Conservation (phyloP, 2,329 filamentous ascomycete species). For the Xylariaceae sp. region DNA sequence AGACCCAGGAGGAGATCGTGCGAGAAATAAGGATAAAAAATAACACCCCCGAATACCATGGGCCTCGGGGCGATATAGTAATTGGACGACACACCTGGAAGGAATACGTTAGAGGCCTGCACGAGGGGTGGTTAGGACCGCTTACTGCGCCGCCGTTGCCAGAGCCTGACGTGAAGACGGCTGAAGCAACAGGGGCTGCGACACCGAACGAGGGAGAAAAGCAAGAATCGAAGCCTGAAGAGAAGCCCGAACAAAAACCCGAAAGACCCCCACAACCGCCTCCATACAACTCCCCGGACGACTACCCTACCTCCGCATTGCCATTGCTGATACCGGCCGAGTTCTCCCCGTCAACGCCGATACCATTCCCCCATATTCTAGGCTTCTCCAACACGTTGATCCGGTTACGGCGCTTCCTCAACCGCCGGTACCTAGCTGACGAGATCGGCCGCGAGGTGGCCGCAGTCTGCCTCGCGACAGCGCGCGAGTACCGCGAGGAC, state of each 20-base stretch:
- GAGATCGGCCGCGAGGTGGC: constrained; percentile 85
- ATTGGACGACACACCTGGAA: constrained; percentile 95
- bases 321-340: constrained; percentile 68
- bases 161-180: constrained; percentile 22
- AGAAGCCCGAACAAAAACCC: constrained; percentile 56
- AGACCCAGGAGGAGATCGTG: constrained; percentile 63
- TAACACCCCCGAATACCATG: constrained; percentile 71
- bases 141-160: constrained; percentile 61
- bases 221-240: constrained; percentile 42
- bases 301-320: constrained; percentile 69
- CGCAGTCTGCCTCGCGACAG: constrained; percentile 71
- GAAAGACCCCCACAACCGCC: constrained; percentile 64
- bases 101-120: constrained; percentile 89
- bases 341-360: constrained; percentile 71
- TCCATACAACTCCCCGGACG: constrained; percentile 72
- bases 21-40: constrained; percentile 65
- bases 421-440: constrained; percentile 82
- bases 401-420: constrained; percentile 86
- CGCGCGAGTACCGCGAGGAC: constrained; percentile 53
- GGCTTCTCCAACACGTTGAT: constrained; percentile 90
- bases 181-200: constrained; percentile 25
- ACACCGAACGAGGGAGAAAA: constrained; percentile 45
- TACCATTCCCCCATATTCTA: constrained; percentile 86
- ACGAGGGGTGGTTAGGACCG: constrained; percentile 95
- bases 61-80: constrained; percentile 80